Base-by-base conservation (phyloP, 495 filamentous ascomycete species). In the Aspergillus sparsus region DNA sequence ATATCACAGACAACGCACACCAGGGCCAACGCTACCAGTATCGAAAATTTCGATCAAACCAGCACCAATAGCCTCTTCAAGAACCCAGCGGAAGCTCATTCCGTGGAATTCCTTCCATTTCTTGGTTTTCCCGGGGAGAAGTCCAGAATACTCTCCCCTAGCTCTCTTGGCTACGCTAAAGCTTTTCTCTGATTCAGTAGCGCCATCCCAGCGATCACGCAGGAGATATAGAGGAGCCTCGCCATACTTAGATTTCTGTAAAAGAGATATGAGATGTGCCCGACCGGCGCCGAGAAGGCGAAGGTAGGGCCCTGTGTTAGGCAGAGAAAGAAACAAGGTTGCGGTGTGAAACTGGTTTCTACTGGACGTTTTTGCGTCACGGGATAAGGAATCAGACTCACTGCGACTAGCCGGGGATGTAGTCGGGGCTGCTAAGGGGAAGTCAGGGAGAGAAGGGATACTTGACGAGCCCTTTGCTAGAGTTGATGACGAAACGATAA, bases 11-110 rank as follows among this genome's bases (percentile, higher is more conserved):
- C 73, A 78, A 55, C 91, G 80, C 37, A 92, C 80, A 4, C 86
- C 92, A 37, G 83, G 77, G 13, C 92, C 91, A 15, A 95, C 89
- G 67, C 86, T 93, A 32, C 88, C 81, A 12, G 92, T 96, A 66
- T 94, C 88, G 69, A 96, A 95, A 6, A 91, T 72, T 71, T 96
- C 92, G 33, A 94, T 77, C n/a, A 90, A 62, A 8, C 92, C 92
- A 3, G 86, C 81, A 0, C 91, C 91, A 11, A 93, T 81, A 42
- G 88, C 87, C 68, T 94, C 90, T 39, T 85, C 87, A 13, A 95
- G 64, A 10, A 89, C 80, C 89, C 89, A 95, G 46, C 87, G 85
- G 68, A 94, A 95, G 9, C 73, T 75, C 66, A 94, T 74, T 3
- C 92, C 92, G 62, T 87, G 86, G 60, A 92, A 85, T 7, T 87